These are phyloP conservation scores for Nitzschia putrida DNA, from an alignment of 108 stramenopile genomes.

Conservation along the genomic window DNA sequence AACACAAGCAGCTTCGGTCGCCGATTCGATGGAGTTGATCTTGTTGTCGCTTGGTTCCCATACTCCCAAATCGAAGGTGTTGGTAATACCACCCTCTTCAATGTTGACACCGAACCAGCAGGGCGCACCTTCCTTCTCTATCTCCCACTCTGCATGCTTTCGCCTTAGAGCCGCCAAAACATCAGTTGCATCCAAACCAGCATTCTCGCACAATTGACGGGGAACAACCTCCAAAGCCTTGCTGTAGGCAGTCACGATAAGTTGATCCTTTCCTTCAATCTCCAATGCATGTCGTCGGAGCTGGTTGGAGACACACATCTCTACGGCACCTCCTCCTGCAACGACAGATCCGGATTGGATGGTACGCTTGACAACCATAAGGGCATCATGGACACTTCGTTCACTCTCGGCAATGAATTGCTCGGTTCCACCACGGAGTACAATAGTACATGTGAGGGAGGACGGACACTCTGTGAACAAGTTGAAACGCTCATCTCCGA, in stretches of 20 bases:
- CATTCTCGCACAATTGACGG: constrained; percentile 96
- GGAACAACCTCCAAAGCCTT: constrained; percentile 97
- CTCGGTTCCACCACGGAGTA: constrained; percentile 95
- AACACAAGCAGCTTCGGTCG: constrained; percentile 96
- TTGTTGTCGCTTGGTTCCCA: constrained; percentile 99
- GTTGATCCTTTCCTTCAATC: constrained; percentile 97
- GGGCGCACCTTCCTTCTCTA: constrained; percentile 52
- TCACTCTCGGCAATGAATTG: constrained; percentile 99
- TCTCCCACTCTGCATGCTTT: constrained; percentile 66
- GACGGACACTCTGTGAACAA: constrained; percentile 94
- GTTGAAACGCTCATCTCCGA: constrained; percentile 98
- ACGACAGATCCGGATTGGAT: constrained; percentile 86
- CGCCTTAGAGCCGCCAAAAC: constrained; percentile 91
- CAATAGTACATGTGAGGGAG: constrained; percentile 91
- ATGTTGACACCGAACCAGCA: constrained; percentile 98
- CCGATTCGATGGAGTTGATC: constrained; percentile 87
- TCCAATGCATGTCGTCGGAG: constrained; percentile 82
- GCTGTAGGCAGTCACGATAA: constrained; percentile 88
- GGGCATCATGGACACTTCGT: constrained; percentile 96
- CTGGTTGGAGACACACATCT: constrained; percentile 90
- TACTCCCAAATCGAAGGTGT: constrained; percentile 92
- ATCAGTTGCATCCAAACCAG: constrained; percentile 97
- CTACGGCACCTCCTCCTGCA: constrained; percentile 97
- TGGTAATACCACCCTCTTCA: constrained; percentile 89
- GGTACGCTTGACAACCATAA: constrained; percentile 96